These are phyloP conservation scores for Fragaria iinumae DNA, from an alignment of 306 rosid genomes.

Conservation along the genomic window DNA sequence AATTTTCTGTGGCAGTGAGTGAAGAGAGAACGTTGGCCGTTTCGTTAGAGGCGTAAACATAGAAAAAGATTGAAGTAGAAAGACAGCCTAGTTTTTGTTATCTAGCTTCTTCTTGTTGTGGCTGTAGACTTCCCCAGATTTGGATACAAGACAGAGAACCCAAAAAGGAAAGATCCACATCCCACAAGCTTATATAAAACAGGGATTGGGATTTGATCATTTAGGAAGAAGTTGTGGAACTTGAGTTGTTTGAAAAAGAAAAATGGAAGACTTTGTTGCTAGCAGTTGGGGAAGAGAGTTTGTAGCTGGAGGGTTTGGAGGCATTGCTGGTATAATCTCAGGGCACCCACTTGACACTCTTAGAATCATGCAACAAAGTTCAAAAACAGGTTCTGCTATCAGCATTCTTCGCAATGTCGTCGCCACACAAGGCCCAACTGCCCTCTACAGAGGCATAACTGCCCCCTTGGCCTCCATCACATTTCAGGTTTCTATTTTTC, in stretches of 20 bases:
- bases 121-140: slow-evolving; percentile 4
- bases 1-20: background rate
- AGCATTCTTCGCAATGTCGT: slow-evolving; percentile 49
- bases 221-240: background rate
- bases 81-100: background rate
- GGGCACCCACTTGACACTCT: slow-evolving; percentile 89
- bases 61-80: background rate
- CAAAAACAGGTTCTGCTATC: slow-evolving; percentile 55
- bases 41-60: background rate
- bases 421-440: slow-evolving; percentile 52
- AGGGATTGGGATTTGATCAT: background rate
- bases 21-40: background rate
- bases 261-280: slow-evolving; percentile 70
- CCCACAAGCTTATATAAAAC: slow-evolving; percentile 14
- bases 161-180: background rate
- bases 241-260: slow-evolving; percentile 1
- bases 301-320: slow-evolving; percentile 92
- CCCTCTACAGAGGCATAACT: slow-evolving; percentile 81
- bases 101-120: background rate
- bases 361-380: slow-evolving; percentile 54
- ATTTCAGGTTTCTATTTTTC: slow-evolving; percentile 56
- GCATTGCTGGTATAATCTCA: slow-evolving; percentile 71
- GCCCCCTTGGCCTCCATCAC: slow-evolving; percentile 85
- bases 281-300: slow-evolving; percentile 77
- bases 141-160: slow-evolving; percentile 1